A percentile compares a stretch with the other conserved stretches of the same genome.
Conservation (phyloP, 2,329 filamentous ascomycete species). For the Fusarium caatingaense region DNA sequence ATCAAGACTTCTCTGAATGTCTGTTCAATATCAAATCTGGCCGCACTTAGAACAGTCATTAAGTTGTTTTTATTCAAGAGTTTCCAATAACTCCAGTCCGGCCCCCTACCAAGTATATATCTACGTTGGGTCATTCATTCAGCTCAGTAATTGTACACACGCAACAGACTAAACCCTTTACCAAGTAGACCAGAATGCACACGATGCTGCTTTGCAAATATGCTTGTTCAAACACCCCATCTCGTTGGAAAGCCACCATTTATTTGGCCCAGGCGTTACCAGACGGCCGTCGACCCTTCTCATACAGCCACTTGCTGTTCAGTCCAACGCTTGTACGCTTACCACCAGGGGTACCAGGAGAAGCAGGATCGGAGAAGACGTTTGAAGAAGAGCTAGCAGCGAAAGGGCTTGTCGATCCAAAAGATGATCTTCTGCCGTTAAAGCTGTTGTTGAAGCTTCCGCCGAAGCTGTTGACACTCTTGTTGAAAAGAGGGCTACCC, state of each 20-base stretch:
- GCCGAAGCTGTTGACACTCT: constrained; percentile 65
- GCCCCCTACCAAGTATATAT: constrained; percentile 2
- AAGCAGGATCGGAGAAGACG: constrained; percentile 69
- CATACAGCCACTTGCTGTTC: constrained; percentile 96
- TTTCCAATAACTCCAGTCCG: background rate
- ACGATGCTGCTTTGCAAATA: constrained; percentile 14
- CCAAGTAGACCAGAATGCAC: constrained; percentile 8
- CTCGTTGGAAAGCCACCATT: constrained; percentile 17
- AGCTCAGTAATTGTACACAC: background rate
- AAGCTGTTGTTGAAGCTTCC: constrained; percentile 2
- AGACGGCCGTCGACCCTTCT: constrained; percentile 75
- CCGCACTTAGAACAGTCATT: constrained; percentile 7
- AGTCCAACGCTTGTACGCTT: constrained; percentile 80
- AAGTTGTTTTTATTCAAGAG: constrained; percentile 17
- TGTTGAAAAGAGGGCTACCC: constrained; percentile 72
- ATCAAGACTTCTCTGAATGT: background rate
- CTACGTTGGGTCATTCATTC: constrained; percentile 9
- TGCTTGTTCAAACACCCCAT: constrained; percentile 5
- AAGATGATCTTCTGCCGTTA: constrained; percentile 68
- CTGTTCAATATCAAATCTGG: background rate
- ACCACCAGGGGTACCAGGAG: constrained; percentile 73
- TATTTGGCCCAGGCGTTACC: constrained; percentile 56
- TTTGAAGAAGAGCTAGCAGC: constrained; percentile 61
- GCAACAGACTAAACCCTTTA: background rate
- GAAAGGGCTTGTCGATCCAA: constrained; percentile 67